These are phyloP conservation scores for Ogataea kodamae DNA, from an alignment of 805 yeast species.

Conservation along the genomic window DNA sequence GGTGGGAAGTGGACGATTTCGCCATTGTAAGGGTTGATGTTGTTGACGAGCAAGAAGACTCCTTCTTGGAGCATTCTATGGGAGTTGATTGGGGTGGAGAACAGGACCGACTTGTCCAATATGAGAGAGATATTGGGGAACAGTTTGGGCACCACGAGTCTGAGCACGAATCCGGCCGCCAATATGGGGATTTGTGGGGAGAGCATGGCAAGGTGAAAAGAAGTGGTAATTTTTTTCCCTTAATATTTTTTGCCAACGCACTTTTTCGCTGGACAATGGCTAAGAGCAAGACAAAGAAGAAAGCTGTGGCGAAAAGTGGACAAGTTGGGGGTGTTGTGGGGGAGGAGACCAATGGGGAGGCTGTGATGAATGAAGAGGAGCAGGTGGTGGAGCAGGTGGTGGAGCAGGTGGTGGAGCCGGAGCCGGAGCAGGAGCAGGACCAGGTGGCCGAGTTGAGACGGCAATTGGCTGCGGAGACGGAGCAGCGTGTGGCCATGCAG, in stretches of 20 bases:
- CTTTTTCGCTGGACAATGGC: conserved; percentile 5
- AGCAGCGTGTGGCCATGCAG: not conserved
- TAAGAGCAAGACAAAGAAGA: conserved; percentile 7
- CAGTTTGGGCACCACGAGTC: conserved; percentile 27
- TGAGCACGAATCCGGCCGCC: conserved; percentile 24
- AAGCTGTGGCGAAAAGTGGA: conserved; percentile 4
- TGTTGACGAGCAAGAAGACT: conserved; percentile 52
- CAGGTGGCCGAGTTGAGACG: conserved; percentile 4
- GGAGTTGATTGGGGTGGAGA: conserved; percentile 73
- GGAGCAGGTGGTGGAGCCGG: too few species aligned
- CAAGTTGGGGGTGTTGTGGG: too few species aligned
- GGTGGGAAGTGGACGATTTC: conserved; percentile 89
- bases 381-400: conserved; percentile 1
- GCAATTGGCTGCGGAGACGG: conserved; percentile 3
- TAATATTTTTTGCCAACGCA: conserved; percentile 10
- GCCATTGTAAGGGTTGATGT: conserved; percentile 66
- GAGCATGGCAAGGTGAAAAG: conserved; percentile 1
- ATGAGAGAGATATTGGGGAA: conserved; percentile 31
- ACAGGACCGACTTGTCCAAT: conserved; percentile 52
- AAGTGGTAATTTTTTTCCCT: too few species aligned
- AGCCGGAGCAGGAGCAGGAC: too few species aligned
- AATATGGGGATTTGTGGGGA: conserved; percentile 9
- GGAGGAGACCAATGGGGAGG: too few species aligned
- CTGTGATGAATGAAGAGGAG: too few species aligned
- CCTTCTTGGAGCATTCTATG: conserved; percentile 65